Evolutionary conservation across 169 alveolate genomes (phyloP).

Genomic region (Toxoplasma gondii): DNA sequence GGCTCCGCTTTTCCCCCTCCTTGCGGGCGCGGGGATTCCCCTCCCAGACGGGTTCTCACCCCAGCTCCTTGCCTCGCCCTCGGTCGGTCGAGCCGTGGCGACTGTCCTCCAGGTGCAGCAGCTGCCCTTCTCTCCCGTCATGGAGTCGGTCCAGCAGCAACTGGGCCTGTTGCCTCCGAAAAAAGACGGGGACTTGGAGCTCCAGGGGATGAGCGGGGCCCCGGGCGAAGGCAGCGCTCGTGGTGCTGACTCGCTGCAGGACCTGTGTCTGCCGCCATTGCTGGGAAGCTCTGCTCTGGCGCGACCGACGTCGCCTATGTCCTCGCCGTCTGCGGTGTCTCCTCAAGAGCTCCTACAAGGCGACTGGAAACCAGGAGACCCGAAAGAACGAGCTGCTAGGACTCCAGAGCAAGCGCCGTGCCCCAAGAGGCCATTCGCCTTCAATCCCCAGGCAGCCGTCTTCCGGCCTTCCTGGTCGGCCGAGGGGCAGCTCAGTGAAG

Average conservation of each 20-base stretch:
- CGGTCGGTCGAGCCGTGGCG: neutral
- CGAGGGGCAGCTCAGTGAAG: neutral
- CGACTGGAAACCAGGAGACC: neutral
- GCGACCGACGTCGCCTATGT: neutral
- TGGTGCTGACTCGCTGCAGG: neutral
- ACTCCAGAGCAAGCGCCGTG: neutral
- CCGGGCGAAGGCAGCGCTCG: too few species aligned
- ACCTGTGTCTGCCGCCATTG: neutral
- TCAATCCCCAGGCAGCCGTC: conserved; percentile 25
- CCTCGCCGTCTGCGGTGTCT: neutral
- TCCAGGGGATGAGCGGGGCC: neutral
- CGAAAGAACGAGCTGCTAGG: neutral
- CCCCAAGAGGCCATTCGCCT: neutral
- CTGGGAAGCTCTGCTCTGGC: neutral
- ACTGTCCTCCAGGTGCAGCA: conserved; percentile 17
- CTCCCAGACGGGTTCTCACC: neutral
- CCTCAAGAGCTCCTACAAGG: neutral
- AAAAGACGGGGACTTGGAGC: neutral
- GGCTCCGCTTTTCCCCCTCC: too few species aligned
- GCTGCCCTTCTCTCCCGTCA: conserved; percentile 18
- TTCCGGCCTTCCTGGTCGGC: neutral
- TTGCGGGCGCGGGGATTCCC: too few species aligned
- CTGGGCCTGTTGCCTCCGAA: neutral
- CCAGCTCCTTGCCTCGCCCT: neutral
- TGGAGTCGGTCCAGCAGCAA: conserved; percentile 1